Base-by-base conservation (phyloP, 176 grass and related monocot species). In the Zizania latifolia region DNA sequence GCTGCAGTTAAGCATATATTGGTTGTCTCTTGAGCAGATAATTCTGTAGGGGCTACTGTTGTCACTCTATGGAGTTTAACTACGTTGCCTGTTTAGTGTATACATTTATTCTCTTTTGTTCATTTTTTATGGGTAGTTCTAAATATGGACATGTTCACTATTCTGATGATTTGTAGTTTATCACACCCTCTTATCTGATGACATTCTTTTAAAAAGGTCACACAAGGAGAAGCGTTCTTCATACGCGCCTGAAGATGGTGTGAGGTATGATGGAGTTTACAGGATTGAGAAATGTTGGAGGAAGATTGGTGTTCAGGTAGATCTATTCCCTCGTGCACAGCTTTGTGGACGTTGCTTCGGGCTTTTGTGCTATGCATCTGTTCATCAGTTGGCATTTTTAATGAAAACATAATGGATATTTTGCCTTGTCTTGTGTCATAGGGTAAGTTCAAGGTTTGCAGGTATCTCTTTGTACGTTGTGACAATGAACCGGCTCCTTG, bases 281-380 rank as follows among this genome's bases (percentile, higher is more conserved):
- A 78, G 94, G 58, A 93, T 93, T 73, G 94, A 93, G 48, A 97
- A 97, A 85, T 97, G 94, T 10, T 97, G 94, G 94, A 77, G 83
- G 43, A 97, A 97, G 76, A 77, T 89, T 46, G 94, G 90, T 16
- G 70, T 83, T 67, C 94, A 97, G 71, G 94, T 97, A 86, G 10
- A 13, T 41, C 65, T 21, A 3, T 31, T 23, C 9, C 77, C 58
- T 10, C 75, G 11, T 74, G 8, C 74, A 56, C 22, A 21, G 8
- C 71, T 5, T 53, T 58, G 21, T 15, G 37, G 11, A 38, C 53
- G 7, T 69, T 37, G 30, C 21, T 44, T 6, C 32, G 8, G 4
- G n/a, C n/a, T n/a, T 64, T 48, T 67, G 36, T 73, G 64, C 31
- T 35, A 8, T 75, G 10, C 29, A 33, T 30, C 12, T 44, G 5